These are phyloP conservation scores for Parastagonospora avenae DNA, from an alignment of 2,329 filamentous ascomycete genomes.

Conservation along the genomic window DNA sequence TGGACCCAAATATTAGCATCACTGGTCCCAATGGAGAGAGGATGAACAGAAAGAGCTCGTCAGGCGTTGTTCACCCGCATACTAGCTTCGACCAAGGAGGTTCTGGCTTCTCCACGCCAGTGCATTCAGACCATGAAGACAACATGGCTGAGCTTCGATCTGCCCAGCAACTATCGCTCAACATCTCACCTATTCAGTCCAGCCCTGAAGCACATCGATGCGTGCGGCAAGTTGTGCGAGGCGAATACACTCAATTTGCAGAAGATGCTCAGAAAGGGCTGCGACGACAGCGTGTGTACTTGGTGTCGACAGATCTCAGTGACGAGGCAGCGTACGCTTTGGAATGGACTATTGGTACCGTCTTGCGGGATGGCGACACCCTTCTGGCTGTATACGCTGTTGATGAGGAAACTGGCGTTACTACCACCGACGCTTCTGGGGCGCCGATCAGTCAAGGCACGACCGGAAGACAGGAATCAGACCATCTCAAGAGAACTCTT, in stretches of 20 bases:
- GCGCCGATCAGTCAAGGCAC: conserved; percentile 73
- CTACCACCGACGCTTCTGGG: conserved; percentile 56
- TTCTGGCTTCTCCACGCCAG: conserved; percentile 63
- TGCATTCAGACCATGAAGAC: conserved; percentile 85
- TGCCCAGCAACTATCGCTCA: conserved; percentile 82
- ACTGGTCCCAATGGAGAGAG: conserved; percentile 67
- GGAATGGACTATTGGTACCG: conserved; percentile 97
- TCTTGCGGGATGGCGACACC: conserved; percentile 91
- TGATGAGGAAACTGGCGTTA: conserved; percentile 73
- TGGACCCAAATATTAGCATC: conserved; percentile 70
- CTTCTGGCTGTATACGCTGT: conserved; percentile 92
- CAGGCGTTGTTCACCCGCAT: conserved; percentile 71
- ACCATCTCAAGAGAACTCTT: conserved; percentile 71
- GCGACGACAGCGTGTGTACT: conserved; percentile 81
- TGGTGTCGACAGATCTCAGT: conserved; percentile 94
- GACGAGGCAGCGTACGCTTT: conserved; percentile 93
- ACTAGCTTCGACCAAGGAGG: conserved; percentile 80
- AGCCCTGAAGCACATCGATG: conserved; percentile 78
- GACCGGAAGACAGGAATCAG: conserved; percentile 73
- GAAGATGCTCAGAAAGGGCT: conserved; percentile 79
- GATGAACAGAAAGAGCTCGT: conserved; percentile 55
- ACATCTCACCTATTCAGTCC: conserved; percentile 78
- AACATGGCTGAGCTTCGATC: conserved; percentile 83
- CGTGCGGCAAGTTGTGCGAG: conserved; percentile 87
- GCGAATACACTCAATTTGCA: conserved; percentile 78